Evolutionary conservation across 176 grass and related monocot species (phyloP).

Genomic region (Eleusine coracana): DNA sequence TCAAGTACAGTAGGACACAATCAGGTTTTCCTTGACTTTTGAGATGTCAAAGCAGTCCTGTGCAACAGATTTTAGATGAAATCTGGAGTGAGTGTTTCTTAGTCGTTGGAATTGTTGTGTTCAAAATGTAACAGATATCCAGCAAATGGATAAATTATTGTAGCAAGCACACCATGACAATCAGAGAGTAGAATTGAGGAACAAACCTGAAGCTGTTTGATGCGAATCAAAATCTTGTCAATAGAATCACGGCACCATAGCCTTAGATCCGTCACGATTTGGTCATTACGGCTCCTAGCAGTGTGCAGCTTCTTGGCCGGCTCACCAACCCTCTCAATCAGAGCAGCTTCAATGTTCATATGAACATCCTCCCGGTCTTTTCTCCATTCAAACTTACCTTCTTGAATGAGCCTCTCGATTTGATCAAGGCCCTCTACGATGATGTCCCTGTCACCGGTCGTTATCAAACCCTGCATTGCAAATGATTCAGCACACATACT

Average conservation of each 20-base stretch:
- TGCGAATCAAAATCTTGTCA: constrained; percentile 81
- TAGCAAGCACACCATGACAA: neutral
- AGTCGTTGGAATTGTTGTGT: neutral
- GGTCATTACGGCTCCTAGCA: constrained; percentile 94
- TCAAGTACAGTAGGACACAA: constrained; percentile 18
- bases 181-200: constrained; percentile 15
- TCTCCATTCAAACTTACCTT: constrained; percentile 89
- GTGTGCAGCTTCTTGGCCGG: constrained; percentile 97
- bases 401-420: constrained; percentile 81
- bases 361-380: constrained; percentile 90
- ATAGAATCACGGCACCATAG: constrained; percentile 93
- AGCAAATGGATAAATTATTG: constrained; percentile 12
- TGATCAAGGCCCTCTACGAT: constrained; percentile 87
- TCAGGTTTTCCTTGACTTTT: constrained; percentile 21
- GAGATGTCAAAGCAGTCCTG: neutral
- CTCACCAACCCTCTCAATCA: constrained; percentile 90
- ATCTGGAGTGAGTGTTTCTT: neutral
- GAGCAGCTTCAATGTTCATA: constrained; percentile 97
- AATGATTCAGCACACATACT: constrained; percentile 20
- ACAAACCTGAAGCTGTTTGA: constrained; percentile 88
- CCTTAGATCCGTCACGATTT: constrained; percentile 91
- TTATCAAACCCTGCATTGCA: constrained; percentile 83
- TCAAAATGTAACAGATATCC: neutral
- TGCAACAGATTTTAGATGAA: neutral
- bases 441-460: constrained; percentile 66